These are phyloP conservation scores for Croton laevigatus DNA, from an alignment of 441 rosid genomes.

Conservation along the genomic window DNA sequence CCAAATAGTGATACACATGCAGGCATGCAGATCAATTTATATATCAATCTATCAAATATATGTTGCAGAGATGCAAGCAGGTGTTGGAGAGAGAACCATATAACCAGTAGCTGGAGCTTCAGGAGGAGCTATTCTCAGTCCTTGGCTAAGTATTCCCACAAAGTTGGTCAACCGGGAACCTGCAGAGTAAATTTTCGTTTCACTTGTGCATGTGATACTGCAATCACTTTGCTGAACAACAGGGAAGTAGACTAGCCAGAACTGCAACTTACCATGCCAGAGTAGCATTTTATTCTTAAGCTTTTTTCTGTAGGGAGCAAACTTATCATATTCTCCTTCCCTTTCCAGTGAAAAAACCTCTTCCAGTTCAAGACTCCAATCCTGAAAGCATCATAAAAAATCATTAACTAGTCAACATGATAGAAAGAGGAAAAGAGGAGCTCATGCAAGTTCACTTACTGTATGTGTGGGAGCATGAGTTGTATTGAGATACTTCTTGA, in stretches of 20 bases:
- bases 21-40: background rate
- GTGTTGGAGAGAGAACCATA: slow-evolving; percentile 63
- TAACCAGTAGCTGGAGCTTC: slow-evolving; percentile 99
- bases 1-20: background rate
- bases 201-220: slow-evolving; percentile 3
- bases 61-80: background rate
- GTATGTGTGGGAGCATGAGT: slow-evolving; percentile 98
- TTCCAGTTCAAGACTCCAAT: slow-evolving; percentile 93
- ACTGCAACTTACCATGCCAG: slow-evolving; percentile 72
- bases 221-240: background rate
- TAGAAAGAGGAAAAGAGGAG: background rate
- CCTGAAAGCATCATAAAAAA: slow-evolving; percentile 42
- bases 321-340: slow-evolving; percentile 85
- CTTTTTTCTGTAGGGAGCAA: slow-evolving; percentile 57
- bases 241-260: background rate
- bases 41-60: background rate
- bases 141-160: slow-evolving; percentile 98
- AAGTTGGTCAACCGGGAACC: slow-evolving; percentile 95
- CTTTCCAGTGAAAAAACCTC: slow-evolving; percentile 92
- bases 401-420: slow-evolving; percentile 7
- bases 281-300: slow-evolving; percentile 90
- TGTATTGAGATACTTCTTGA: slow-evolving; percentile 69
- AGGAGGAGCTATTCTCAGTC: slow-evolving; percentile 96
- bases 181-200: slow-evolving; percentile 28
- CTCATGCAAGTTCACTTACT: slow-evolving; percentile 39